Conservation (phyloP, 345 rosid species). For the Excoecaria agallocha region DNA sequence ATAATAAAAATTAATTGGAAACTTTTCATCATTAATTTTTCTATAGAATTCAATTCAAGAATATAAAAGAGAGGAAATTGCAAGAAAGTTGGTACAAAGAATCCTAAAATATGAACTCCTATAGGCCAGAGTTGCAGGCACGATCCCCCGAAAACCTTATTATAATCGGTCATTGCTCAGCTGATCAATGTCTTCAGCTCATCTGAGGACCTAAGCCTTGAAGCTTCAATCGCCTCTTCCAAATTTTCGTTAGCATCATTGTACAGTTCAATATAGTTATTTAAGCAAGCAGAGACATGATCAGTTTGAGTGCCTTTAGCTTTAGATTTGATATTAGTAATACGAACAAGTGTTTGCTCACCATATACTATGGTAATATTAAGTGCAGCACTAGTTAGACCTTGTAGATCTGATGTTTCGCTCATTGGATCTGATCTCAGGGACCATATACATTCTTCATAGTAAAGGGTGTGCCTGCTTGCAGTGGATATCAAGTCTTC, state of each 20-base stretch:
- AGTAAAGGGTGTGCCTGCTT: conserved; percentile 22
- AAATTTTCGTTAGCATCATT: conserved; percentile 15
- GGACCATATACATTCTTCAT: conserved; percentile 18
- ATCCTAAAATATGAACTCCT: conserved; percentile 20
- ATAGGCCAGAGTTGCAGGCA: background rate
- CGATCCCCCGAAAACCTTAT: conserved; percentile 18
- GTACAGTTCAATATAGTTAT: conserved; percentile 18
- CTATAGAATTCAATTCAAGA: too few species aligned
- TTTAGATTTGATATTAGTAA: conserved; percentile 3
- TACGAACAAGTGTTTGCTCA: conserved; percentile 10
- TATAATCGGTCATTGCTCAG: conserved; percentile 31
- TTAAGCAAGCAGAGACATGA: conserved; percentile 7
- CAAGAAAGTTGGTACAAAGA: conserved; percentile 23
- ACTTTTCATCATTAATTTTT: too few species aligned
- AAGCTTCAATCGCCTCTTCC: conserved; percentile 16
- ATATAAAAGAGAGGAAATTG: conserved; percentile 17
- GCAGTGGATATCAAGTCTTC: conserved; percentile 25
- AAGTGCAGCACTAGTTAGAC: conserved; percentile 23
- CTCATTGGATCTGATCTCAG: conserved; percentile 27
- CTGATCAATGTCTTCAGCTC: conserved; percentile 18
- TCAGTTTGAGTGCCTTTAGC: background rate
- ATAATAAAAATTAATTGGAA: too few species aligned
- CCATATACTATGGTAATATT: conserved; percentile 14
- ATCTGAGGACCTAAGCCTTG: conserved; percentile 6
- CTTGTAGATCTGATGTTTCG: conserved; percentile 24